Conservation (phyloP, 768 basidiomycete species). For the Auricularia heimuer region DNA sequence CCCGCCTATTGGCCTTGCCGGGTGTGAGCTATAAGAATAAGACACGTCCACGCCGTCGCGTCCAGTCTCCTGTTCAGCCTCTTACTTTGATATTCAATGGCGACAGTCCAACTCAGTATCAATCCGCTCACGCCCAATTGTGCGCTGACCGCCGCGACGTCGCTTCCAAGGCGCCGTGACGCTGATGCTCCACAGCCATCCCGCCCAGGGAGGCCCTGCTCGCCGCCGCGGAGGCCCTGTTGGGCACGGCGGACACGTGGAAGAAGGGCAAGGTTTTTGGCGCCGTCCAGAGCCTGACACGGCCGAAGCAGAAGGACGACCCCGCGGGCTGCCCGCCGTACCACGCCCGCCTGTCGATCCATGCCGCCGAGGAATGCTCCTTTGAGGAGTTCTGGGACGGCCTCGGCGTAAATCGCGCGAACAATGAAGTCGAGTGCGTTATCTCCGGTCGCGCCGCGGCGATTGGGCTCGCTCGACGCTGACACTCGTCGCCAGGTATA, state of each 20-base stretch:
- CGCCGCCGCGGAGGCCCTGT: background rate
- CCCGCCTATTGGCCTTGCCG: too few relatives aligned
- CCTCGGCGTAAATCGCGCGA: slow-evolving; percentile 53
- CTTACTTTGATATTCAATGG: background rate
- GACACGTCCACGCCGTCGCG: background rate
- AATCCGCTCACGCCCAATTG: background rate
- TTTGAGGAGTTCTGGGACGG: slow-evolving; percentile 69
- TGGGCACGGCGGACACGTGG: background rate
- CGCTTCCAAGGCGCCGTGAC: background rate
- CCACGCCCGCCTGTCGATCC: slow-evolving; percentile 61
- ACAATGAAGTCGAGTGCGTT: slow-evolving; percentile 58
- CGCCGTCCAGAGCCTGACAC: background rate
- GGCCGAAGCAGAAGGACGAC: background rate
- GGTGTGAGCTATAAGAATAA: too few relatives aligned
- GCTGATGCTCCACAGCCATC: background rate
- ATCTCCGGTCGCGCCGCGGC: too few relatives aligned
- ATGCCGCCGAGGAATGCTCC: slow-evolving; percentile 51
- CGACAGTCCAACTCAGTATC: background rate
- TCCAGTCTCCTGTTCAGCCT: background rate
- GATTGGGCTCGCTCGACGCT: too few relatives aligned
- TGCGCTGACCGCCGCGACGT: background rate
- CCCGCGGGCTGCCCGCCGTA: slow-evolving; percentile 48
- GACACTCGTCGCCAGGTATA: slow-evolving; percentile 36
- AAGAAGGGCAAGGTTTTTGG: background rate
- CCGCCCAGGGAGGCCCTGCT: background rate